Conservation (phyloP, 495 filamentous ascomycete genomes). For the Penicillium pancosmium region DNA sequence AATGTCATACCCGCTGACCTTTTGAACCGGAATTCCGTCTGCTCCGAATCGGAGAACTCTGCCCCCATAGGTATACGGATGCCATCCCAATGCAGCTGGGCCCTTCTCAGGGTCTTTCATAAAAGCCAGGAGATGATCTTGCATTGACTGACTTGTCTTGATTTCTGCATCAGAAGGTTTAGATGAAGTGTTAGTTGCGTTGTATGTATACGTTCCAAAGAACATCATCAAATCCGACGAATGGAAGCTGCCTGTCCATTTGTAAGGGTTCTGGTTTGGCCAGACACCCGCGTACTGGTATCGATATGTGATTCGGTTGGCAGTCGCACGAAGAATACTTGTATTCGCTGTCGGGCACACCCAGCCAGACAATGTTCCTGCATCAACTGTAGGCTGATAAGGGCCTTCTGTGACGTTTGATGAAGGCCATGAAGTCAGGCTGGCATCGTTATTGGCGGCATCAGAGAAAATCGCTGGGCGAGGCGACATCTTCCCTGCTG, state of each 20-base stretch:
- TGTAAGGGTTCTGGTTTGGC: conserved; percentile 38
- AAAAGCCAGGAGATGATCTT: conserved; percentile 47
- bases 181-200: conserved; percentile 2
- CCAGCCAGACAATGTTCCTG: conserved; percentile 9
- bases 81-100: conserved; percentile 28
- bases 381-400: conserved; percentile 1
- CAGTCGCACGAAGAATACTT: conserved; percentile 14
- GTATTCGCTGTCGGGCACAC: conserved; percentile 16
- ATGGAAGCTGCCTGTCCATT: conserved; percentile 49
- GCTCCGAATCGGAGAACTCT: conserved; percentile 35
- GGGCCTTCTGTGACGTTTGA: conserved; percentile 10
- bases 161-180: conserved; percentile 33
- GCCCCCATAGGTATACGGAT: conserved; percentile 26
- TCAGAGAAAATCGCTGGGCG: conserved; percentile 12
- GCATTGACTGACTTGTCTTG: conserved; percentile 42
- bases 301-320: conserved; percentile 34
- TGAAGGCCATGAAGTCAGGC: conserved; percentile 3
- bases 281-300: conserved; percentile 54
- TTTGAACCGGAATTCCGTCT: conserved; percentile 28
- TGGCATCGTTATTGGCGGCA: conserved; percentile 5
- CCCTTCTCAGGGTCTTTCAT: conserved; percentile 44
- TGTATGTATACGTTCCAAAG: conserved; percentile 40
- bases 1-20: conserved; percentile 28
- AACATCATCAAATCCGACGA: conserved; percentile 45
- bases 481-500: conserved; percentile 12